Percentiles rank a stretch among this genome's conserved stretches.
Conservation (phyloP, 306 rosid species). For the Lathyrus tuberosus region DNA sequence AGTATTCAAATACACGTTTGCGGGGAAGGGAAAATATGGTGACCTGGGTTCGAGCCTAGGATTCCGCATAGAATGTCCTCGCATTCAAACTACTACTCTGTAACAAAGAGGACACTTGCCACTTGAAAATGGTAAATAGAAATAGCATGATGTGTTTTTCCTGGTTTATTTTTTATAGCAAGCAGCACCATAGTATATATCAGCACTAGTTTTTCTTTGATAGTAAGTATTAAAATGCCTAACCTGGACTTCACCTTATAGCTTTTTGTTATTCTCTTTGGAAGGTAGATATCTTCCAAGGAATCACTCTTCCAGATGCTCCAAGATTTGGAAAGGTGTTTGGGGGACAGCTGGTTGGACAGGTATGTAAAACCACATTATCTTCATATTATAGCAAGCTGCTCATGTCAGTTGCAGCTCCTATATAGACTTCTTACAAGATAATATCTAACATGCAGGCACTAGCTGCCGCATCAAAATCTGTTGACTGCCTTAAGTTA, state of each 20-base stretch:
- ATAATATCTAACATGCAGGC: constrained; percentile 62
- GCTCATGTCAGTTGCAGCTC: constrained; percentile 36
- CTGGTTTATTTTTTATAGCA: constrained; percentile 1
- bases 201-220: constrained; percentile 5
- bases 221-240: constrained; percentile 10
- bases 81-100: too few relatives aligned
- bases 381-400: constrained; percentile 24
- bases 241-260: constrained; percentile 28
- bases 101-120: not conserved
- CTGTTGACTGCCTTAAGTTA: constrained; percentile 73
- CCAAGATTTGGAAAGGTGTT: constrained; percentile 90
- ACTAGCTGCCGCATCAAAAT: constrained; percentile 91
- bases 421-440: constrained; percentile 38
- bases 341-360: constrained; percentile 95
- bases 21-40: too few relatives aligned
- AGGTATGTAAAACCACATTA: constrained; percentile 59
- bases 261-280: constrained; percentile 25
- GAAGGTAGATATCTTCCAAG: constrained; percentile 76
- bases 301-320: constrained; percentile 81
- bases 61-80: too few relatives aligned
- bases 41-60: too few relatives aligned
- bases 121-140: constrained; percentile 4
- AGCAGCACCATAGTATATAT: constrained; percentile 8
- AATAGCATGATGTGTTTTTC: not conserved
- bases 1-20: too few relatives aligned